Evolutionary conservation across 768 basidiomycete genomes (phyloP).

Genomic region (Mycena haematopus): DNA sequence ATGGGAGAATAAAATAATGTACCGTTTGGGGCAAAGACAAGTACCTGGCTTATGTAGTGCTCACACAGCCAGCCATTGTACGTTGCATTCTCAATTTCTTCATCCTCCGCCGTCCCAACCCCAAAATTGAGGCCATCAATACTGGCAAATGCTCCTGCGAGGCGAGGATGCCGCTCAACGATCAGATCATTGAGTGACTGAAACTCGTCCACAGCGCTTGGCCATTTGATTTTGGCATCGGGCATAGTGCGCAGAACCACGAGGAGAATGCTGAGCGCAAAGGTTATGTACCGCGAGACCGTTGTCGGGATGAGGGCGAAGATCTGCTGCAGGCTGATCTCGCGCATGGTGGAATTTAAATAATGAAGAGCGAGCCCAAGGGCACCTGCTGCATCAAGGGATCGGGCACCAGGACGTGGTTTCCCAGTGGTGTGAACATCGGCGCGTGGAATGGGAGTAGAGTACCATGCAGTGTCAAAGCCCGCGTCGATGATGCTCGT

Average conservation of each 20-base stretch:
- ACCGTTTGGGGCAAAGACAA: slow-evolving; percentile 39
- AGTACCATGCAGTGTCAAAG: slow-evolving; percentile 39
- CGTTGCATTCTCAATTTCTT: slow-evolving; percentile 34
- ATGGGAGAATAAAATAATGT: slow-evolving; percentile 7
- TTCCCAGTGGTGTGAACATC: slow-evolving; percentile 33
- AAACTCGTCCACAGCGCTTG: slow-evolving; percentile 36
- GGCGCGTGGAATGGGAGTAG: slow-evolving; percentile 37
- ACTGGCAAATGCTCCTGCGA: slow-evolving; percentile 46
- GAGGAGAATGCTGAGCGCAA: slow-evolving; percentile 41
- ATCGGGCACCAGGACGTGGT: slow-evolving; percentile 37
- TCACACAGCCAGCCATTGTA: slow-evolving; percentile 41
- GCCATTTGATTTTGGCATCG: slow-evolving; percentile 39
- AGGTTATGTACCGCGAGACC: slow-evolving; percentile 43
- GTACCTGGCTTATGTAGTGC: slow-evolving; percentile 45
- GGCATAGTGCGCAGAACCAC: slow-evolving; percentile 35
- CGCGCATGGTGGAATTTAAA: slow-evolving; percentile 48
- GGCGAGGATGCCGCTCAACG: slow-evolving; percentile 37
- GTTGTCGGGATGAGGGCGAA: slow-evolving; percentile 51
- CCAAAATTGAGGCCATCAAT: slow-evolving; percentile 49
- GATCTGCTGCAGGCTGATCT: slow-evolving; percentile 48
- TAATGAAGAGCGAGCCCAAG: slow-evolving; percentile 51
- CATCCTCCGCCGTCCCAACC: slow-evolving; percentile 42
- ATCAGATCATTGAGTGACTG: slow-evolving; percentile 36
- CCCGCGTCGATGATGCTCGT: slow-evolving; percentile 38
- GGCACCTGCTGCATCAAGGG: slow-evolving; percentile 48